Percentiles rank a stretch among this genome's conserved stretches.
phyloP scores from a whole-genome alignment of 768 basidiomycete species.

The Russula foetens region DNA sequence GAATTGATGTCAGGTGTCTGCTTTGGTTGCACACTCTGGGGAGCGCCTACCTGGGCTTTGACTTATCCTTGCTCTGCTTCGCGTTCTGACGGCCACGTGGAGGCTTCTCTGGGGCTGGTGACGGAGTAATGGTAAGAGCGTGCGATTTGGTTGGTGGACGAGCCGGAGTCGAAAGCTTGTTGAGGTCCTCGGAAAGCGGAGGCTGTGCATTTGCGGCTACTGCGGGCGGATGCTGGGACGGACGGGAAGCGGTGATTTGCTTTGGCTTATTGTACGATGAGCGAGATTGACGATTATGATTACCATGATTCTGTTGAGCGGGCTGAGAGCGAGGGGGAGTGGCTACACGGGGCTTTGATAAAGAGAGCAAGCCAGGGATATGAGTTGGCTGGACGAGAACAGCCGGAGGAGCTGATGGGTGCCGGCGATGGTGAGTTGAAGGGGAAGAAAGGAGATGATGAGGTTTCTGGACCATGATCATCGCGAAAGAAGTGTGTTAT shows the following conservation, averaged over 20 bases:
- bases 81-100: constrained; percentile 28
- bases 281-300: constrained; percentile 21
- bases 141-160: not conserved
- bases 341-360: constrained; percentile 47
- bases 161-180: constrained; percentile 26
- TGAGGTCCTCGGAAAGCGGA: constrained; percentile 26
- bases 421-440: constrained; percentile 42
- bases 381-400: constrained; percentile 65
- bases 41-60: constrained; percentile 32
- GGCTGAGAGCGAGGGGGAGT: constrained; percentile 31
- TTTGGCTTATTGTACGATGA: constrained; percentile 33
- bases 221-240: constrained; percentile 19
- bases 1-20: not conserved
- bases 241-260: constrained; percentile 8
- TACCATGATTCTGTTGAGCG: constrained; percentile 24
- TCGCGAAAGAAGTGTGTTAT: constrained; percentile 19
- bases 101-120: constrained; percentile 24
- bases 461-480: constrained; percentile 39
- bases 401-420: constrained; percentile 61
- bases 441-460: constrained; percentile 26
- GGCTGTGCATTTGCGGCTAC: constrained; percentile 22
- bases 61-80: constrained; percentile 38
- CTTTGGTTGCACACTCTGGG: not conserved
- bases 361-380: constrained; percentile 63
- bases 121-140: constrained; percentile 8